Percentiles rank a stretch among this genome's conserved stretches.
Conservation (phyloP, 2,329 filamentous ascomycete species). For the Botrytis byssoidea region DNA sequence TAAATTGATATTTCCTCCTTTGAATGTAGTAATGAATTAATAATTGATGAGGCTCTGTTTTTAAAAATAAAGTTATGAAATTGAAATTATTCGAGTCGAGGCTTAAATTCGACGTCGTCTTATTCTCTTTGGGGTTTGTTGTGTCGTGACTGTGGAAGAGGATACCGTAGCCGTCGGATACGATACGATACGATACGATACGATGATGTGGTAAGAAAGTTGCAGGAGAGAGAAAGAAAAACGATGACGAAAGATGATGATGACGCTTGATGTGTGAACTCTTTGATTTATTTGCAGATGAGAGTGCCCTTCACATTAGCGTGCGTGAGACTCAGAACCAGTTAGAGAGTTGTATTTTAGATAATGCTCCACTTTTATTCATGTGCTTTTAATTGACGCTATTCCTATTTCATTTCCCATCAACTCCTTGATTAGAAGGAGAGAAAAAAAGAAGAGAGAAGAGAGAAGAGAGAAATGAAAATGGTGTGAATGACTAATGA, state of each 20-base stretch:
- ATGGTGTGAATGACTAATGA: not conserved
- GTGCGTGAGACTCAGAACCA: not conserved
- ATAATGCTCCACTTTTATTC: not conserved
- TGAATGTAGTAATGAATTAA: not conserved
- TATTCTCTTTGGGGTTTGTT: not conserved
- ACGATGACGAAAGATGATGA: conserved; percentile 15
- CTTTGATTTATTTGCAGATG: not conserved
- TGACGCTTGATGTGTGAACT: not conserved
- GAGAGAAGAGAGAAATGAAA: no score
- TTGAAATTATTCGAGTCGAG: not conserved
- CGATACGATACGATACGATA: not conserved
- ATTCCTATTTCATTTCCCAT: not conserved
- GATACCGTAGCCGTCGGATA: no score
- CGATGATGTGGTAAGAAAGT: not conserved
- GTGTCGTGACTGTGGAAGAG: not conserved
- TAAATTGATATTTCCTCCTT: not conserved
- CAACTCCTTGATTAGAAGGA: not conserved
- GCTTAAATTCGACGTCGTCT: not conserved
- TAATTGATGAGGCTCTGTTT: not conserved
- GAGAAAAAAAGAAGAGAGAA: not conserved
- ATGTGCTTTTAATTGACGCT: not conserved
- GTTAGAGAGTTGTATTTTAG: not conserved
- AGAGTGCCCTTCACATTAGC: not conserved
- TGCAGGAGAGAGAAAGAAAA: not conserved
- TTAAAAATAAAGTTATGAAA: not conserved